Evolutionary conservation across 176 grass and related monocot genomes (phyloP), one percentile per base, ranked within the genome.

Genomic region (Aechmea fasciata): DNA sequence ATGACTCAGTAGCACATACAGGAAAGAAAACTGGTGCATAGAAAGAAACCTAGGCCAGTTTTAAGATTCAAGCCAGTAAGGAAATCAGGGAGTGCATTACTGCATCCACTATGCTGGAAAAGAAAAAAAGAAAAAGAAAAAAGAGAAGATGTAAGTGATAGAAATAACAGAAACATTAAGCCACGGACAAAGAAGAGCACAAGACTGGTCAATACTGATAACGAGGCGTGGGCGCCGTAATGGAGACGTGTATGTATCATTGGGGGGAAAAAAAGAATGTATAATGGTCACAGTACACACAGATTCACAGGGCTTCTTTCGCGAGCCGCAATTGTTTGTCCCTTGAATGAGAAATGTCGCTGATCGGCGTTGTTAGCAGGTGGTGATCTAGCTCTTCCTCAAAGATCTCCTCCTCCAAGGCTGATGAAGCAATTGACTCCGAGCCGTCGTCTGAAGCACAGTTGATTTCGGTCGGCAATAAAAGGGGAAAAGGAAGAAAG

Each of bases 341-440:
- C 33, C 76, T 94, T 23, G 86, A 78, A 49, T 79, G 79, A 77
- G 85, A 50, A 72, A 82, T 47, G 5, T 90, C 81, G 13, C 86
- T 94, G 63, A 74, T 94, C 33, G 90, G 76, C 2, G 85, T 87
- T 76, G 78, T 80, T 61, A 92, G 74, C 52, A 92, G 79, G 55
- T 81, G 85, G 52, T 76, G 48, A 73, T 86, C 90, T 72, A 81
- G 52, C 66, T 88, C 85, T 52, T 83, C 90, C 0, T 79, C 24
- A 3, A 74, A 72, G 28, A 78, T 85, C 73, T 77, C 82, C 73
- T 77, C 82, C 11, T 87, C 83, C 17, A 78, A 55, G 2, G 64
- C 23, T 8, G 84, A 64, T 13, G 85, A 88, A 11, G 85, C 80
- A 70, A 81, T 76, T 48, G 81, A 88, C 72, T 85, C 85, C 70